A percentile compares a stretch with the other conserved stretches of the same genome.
Conservation (phyloP, 345 rosid species). For the Anastatica hierochuntica region DNA sequence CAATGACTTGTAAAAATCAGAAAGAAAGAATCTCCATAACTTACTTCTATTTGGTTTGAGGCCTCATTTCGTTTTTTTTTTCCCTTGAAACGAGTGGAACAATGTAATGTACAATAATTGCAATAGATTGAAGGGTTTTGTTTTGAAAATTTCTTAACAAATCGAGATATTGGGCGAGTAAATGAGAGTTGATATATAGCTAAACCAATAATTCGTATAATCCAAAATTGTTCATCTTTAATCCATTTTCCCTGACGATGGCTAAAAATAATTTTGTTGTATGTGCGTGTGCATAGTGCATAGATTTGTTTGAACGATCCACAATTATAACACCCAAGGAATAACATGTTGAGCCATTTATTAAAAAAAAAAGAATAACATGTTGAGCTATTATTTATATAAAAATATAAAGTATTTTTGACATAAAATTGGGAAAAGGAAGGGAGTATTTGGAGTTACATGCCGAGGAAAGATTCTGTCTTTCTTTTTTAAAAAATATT, state of each 20-base stretch:
- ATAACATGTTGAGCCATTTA: too few relatives aligned
- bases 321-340: too few relatives aligned
- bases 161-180: not conserved
- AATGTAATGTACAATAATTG: constrained; percentile 19
- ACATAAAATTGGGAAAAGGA: not conserved
- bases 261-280: too few relatives aligned
- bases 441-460: constrained; percentile 26
- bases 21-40: not conserved
- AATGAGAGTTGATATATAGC: too few relatives aligned
- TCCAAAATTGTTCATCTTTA: too few relatives aligned
- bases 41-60: constrained; percentile 2
- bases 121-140: constrained; percentile 23
- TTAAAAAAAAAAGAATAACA: too few relatives aligned
- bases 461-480: constrained; percentile 30
- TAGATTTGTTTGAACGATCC: too few relatives aligned
- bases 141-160: not conserved
- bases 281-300: too few relatives aligned
- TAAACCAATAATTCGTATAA: too few relatives aligned
- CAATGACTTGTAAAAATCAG: constrained; percentile 14
- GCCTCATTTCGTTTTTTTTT: not conserved
- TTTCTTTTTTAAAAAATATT: not conserved
- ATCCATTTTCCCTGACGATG: too few relatives aligned
- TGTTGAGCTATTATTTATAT: too few relatives aligned
- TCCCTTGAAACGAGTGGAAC: constrained; percentile 3
- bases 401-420: too few relatives aligned